Percentiles rank a stretch among this genome's conserved stretches.
Conservation (phyloP, 495 filamentous ascomycete genomes). For the Talaromyces thailandensis region DNA sequence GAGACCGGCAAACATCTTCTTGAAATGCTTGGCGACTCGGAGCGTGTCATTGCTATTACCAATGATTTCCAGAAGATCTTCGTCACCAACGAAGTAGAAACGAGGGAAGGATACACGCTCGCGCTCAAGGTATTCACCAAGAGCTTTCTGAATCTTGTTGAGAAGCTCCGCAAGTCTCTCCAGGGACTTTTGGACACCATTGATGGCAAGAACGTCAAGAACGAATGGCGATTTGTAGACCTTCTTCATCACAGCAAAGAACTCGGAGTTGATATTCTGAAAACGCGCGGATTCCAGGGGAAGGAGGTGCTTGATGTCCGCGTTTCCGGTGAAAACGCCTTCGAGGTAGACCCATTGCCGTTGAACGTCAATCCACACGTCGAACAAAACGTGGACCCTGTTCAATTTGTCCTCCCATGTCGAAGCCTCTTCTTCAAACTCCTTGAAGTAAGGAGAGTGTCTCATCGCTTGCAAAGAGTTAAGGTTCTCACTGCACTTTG, state of each 20-base stretch:
- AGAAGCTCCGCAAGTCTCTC: constrained; percentile 90
- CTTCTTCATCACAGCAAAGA: constrained; percentile 96
- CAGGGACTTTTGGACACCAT: constrained; percentile 87
- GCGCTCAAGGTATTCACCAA: constrained; percentile 96
- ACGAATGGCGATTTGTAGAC: constrained; percentile 92
- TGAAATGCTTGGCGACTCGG: constrained; percentile 94
- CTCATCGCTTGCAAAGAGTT: constrained; percentile 98
- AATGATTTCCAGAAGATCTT: constrained; percentile 98
- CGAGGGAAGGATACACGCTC: constrained; percentile 94
- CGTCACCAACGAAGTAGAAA: constrained; percentile 99
- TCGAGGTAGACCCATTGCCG: constrained; percentile 99
- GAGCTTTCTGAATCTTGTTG: constrained; percentile 98
- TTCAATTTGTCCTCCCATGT: constrained; percentile 98
- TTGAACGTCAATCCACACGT: constrained; percentile 99
- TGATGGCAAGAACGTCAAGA: constrained; percentile 89
- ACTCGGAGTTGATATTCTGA: constrained; percentile 98
- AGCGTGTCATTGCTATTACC: constrained; percentile 96
- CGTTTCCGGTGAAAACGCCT: constrained; percentile 96
- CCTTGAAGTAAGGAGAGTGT: constrained; percentile 97
- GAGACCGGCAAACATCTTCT: constrained; percentile 99
- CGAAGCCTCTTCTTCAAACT: constrained; percentile 95
- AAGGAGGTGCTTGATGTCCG: constrained; percentile 96
- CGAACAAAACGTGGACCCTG: constrained; percentile 91
- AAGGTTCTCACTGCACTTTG: constrained; percentile 95
- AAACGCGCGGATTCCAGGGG: constrained; percentile 94